Percentiles rank a stretch among this genome's conserved stretches.
phyloP scores from a whole-genome alignment of 371 early-diverging fungal species.

The Cokeromyces recurvatus region DNA sequence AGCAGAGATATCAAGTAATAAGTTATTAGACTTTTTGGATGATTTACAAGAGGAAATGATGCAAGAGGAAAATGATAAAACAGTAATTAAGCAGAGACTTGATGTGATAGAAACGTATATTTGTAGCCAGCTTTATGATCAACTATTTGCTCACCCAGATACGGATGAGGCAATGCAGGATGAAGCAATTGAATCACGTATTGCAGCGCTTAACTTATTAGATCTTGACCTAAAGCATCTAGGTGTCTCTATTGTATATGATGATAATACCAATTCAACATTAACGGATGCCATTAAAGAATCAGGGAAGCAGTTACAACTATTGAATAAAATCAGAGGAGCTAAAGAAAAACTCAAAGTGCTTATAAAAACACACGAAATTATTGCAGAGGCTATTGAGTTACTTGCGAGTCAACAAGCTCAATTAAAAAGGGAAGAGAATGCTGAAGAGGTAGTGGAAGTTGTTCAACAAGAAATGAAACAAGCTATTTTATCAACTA shows the following conservation, averaged over 20 bases:
- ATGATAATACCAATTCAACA: constrained; percentile 26
- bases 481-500: constrained; percentile 24
- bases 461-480: constrained; percentile 31
- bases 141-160: constrained; percentile 19
- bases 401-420: neutral
- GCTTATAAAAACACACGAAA: constrained; percentile 44
- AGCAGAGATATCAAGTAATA: constrained; percentile 18
- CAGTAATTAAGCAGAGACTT: constrained; percentile 13
- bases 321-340: constrained; percentile 34
- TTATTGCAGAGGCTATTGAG: constrained; percentile 29
- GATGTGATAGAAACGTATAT: constrained; percentile 39
- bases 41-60: constrained; percentile 17
- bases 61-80: neutral
- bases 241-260: constrained; percentile 46
- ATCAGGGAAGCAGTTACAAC: constrained; percentile 47
- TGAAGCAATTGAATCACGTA: constrained; percentile 62
- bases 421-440: constrained; percentile 16
- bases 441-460: constrained; percentile 9
- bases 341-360: constrained; percentile 48
- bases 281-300: constrained; percentile 38
- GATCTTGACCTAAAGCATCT: constrained; percentile 55
- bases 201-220: constrained; percentile 64
- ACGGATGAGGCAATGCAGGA: constrained; percentile 58
- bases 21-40: constrained; percentile 26
- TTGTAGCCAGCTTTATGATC: constrained; percentile 37